Evolutionary conservation across 495 filamentous ascomycete species (phyloP), one percentile per base, ranked within the genome.

Genomic region (Pseudomonodictys pantanalensis): DNA sequence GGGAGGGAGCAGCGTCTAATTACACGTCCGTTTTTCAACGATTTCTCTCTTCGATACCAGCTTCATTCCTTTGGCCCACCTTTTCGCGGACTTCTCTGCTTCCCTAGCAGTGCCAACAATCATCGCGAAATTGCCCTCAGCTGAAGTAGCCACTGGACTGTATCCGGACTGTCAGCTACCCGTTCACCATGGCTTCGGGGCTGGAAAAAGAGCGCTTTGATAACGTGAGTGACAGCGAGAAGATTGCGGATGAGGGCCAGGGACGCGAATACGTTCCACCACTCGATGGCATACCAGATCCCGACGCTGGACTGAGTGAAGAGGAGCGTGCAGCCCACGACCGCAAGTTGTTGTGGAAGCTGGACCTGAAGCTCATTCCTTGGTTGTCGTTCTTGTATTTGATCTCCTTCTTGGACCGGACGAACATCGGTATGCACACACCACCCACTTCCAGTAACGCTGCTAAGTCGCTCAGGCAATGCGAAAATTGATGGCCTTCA

Each of bases 301-400:
- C 86, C 0, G 88, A 91, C 66, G 83, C 81, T 23, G 83, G 85
- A 25, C 69, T 89, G 46, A 87, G 77, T 45, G 79, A 79, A 0
- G 86, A 81, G 33, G 89, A 92, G 67, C 83, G 76, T 64, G 83
- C 79, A 5, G 78, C 75, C 28, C 20, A 69, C 62, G 68, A 70
- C 20, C 56, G 61, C 20, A 67, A 54, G 44, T 77, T 93, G 2
- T 63, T 92, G 0, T 79, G 86, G 77, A 87, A 84, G 68, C 77
- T 92, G 5, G 88, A 92, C 60, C 52, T 84, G 18, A 77, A 76
- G 10, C 77, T 92, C 6, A 86, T 93, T 24, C 89, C 89, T 28
- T 92, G 87, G 89, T 82, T 95, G 20, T 88, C 86, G 68, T 76
- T 96, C 26, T 82, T 96, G 24, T 97, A 96, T 68, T 80, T 96